A percentile compares a stretch with the other conserved stretches of the same genome.
Evolutionary conservation across 2,329 filamentous ascomycete species (phyloP).

Genomic region (Pseudogymnoascus sp.): DNA sequence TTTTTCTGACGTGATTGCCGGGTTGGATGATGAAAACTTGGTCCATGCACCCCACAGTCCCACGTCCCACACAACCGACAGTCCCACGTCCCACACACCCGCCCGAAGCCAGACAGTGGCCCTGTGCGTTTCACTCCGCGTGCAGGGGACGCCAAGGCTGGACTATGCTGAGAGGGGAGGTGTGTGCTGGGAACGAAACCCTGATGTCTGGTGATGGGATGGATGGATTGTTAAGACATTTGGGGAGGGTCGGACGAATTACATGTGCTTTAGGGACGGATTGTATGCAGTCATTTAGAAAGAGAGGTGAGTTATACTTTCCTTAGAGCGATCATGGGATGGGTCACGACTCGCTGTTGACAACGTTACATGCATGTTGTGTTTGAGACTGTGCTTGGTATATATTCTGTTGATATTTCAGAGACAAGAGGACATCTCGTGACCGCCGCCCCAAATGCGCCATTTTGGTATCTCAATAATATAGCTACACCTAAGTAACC

Average conservation of each 20-base stretch:
- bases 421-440: background rate
- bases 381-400: background rate
- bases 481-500: constrained; percentile 50
- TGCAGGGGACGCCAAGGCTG: constrained; percentile 1
- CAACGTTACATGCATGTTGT: background rate
- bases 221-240: background rate
- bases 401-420: background rate
- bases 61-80: background rate
- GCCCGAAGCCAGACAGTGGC: background rate
- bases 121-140: background rate
- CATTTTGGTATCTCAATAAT: constrained; percentile 6
- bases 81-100: background rate
- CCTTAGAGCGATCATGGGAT: background rate
- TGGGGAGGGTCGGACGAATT: background rate
- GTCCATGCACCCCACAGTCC: constrained; percentile 5
- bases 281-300: background rate
- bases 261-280: too few species aligned
- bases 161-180: background rate
- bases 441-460: background rate
- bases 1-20: constrained; percentile 4
- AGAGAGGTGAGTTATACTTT: background rate
- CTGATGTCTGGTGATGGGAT: background rate
- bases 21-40: background rate
- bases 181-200: background rate
- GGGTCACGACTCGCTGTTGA: background rate